A percentile compares a stretch with the other conserved stretches of the same genome.
phyloP scores from a whole-genome alignment of 495 filamentous ascomycete genomes.

The Neurospora terricola region DNA sequence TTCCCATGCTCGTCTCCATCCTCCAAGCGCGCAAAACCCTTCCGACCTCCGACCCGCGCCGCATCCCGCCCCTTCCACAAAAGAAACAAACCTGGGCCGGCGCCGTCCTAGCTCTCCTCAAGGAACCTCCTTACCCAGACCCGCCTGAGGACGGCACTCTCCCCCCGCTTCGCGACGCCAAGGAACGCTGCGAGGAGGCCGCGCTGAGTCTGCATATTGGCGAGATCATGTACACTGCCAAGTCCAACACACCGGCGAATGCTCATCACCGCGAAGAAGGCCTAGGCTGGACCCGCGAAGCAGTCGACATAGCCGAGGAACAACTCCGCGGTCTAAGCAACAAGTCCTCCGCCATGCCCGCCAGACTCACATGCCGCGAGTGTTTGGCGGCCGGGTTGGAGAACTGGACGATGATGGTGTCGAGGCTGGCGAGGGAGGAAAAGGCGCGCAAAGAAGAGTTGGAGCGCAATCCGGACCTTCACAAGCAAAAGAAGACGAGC shows the following conservation, averaged over 20 bases:
- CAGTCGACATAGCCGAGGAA: constrained; percentile 55
- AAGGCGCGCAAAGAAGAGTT: constrained; percentile 24
- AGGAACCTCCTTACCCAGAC: constrained; percentile 51
- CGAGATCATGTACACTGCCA: constrained; percentile 64
- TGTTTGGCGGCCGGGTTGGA: constrained; percentile 60
- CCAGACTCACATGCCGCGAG: constrained; percentile 52
- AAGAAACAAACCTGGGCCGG: neutral
- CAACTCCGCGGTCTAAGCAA: constrained; percentile 30
- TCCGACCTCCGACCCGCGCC: constrained; percentile 10
- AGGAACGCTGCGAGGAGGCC: constrained; percentile 71
- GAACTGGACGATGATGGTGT: constrained; percentile 69
- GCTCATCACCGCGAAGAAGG: constrained; percentile 47
- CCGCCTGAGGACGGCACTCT: constrained; percentile 55
- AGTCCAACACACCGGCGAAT: constrained; percentile 18
- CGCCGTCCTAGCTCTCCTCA: constrained; percentile 24
- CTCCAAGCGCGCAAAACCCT: constrained; percentile 57
- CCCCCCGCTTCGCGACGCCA: constrained; percentile 47
- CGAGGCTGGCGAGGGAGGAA: constrained; percentile 44
- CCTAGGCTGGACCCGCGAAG: constrained; percentile 76
- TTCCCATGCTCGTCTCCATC: constrained; percentile 81
- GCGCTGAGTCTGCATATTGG: constrained; percentile 83
- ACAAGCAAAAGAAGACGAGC: constrained; percentile 6
- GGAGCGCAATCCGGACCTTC: neutral
- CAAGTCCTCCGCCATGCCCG: constrained; percentile 6
- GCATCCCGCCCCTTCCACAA: neutral